These are phyloP conservation scores for Erythrophleum fordii DNA, from an alignment of 306 rosid genomes.

Conservation along the genomic window DNA sequence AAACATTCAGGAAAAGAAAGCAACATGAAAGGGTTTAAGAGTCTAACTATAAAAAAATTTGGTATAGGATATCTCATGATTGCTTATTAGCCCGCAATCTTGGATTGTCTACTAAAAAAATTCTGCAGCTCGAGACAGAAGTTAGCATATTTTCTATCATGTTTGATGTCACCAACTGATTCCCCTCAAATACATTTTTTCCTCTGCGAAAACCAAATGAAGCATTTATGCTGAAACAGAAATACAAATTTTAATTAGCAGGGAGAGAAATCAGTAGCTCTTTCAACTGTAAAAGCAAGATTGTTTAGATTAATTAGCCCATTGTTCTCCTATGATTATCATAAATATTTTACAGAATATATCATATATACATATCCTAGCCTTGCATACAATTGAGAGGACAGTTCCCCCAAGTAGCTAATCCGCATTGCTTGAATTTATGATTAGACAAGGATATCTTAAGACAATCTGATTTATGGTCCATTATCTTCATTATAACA, in stretches of 20 bases:
- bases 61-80: not conserved
- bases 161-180: not conserved
- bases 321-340: slow-evolving; percentile 6
- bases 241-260: not conserved
- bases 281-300: not conserved
- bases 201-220: slow-evolving; percentile 4
- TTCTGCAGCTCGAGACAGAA: not conserved
- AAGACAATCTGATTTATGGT: not conserved
- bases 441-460: slow-evolving; percentile 11
- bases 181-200: not conserved
- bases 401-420: slow-evolving; percentile 6
- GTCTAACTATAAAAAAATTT: not conserved
- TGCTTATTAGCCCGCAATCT: not conserved
- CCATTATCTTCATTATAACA: not conserved
- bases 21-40: not conserved
- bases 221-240: slow-evolving; percentile 21
- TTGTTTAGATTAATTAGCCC: slow-evolving; percentile 3
- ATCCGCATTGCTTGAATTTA: slow-evolving; percentile 27
- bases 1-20: not conserved
- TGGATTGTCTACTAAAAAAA: not conserved
- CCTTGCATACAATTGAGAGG: slow-evolving; percentile 13
- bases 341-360: slow-evolving; percentile 1
- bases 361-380: slow-evolving; percentile 6
- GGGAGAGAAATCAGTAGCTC: not conserved
- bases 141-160: not conserved